These are phyloP conservation scores for Rhypophila decipiens DNA, from an alignment of 495 filamentous ascomycete species.

Conservation along the genomic window DNA sequence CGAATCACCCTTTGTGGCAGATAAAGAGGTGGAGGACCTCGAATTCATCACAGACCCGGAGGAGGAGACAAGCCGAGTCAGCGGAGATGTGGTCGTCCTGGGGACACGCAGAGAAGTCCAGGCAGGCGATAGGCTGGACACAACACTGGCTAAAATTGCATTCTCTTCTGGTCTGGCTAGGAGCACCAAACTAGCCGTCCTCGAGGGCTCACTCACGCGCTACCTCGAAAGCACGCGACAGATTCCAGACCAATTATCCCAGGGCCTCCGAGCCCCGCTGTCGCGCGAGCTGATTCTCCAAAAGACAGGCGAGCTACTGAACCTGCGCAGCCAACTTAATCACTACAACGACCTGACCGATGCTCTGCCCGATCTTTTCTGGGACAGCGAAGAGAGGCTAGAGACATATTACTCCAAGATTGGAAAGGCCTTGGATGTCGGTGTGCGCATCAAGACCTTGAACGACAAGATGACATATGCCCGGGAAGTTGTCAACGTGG, in stretches of 20 bases:
- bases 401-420: conserved; percentile 94
- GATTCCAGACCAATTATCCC: conserved; percentile 68
- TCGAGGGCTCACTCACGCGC: conserved; percentile 72
- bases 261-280: conserved; percentile 20
- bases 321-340: conserved; percentile 85
- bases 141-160: conserved; percentile 85
- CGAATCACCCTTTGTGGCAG: conserved; percentile 59
- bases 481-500: conserved; percentile 85
- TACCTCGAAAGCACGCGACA: conserved; percentile 79
- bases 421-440: conserved; percentile 81
- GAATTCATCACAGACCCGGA: conserved; percentile 75
- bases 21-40: conserved; percentile 75
- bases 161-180: conserved; percentile 94
- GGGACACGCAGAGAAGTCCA: conserved; percentile 56
- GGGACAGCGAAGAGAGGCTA: conserved; percentile 85
- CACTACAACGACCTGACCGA: conserved; percentile 96
- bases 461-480: conserved; percentile 99
- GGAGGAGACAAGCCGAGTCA: conserved; percentile 70
- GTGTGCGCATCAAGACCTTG: conserved; percentile 82
- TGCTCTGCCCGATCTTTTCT: conserved; percentile 91
- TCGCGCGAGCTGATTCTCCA: conserved; percentile 55
- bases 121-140: conserved; percentile 50
- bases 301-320: conserved; percentile 91
- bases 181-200: conserved; percentile 90
- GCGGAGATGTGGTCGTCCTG: conserved; percentile 82